Conservation (phyloP, 164 flowering plant genomes). For the Magnolia officinalis region DNA sequence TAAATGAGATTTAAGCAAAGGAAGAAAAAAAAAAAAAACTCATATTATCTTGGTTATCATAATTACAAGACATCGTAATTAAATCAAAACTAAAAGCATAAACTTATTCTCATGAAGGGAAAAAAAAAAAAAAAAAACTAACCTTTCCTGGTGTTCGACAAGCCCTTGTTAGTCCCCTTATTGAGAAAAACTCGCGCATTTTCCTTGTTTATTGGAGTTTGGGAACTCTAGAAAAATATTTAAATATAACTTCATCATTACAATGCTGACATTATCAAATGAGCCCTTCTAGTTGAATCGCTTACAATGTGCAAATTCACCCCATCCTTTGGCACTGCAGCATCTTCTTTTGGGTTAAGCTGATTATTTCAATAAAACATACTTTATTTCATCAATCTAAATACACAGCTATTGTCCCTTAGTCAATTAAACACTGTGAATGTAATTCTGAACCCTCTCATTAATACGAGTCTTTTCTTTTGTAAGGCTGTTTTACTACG, state of each 20-base stretch:
- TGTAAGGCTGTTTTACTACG: neutral
- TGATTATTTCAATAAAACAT: neutral
- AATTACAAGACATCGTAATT: neutral
- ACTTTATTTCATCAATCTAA: neutral
- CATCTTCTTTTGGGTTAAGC: conserved; percentile 3
- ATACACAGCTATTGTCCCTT: neutral
- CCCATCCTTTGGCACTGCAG: neutral
- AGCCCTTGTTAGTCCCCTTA: neutral
- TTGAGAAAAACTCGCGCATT: neutral
- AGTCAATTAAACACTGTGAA: neutral
- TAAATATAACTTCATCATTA: neutral
- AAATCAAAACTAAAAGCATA: neutral
- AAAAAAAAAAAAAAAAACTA: neutral
- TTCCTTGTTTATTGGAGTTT: neutral
- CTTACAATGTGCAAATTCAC: neutral
- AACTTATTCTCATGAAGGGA: neutral
- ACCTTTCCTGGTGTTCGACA: neutral
- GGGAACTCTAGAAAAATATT: conserved; percentile 3
- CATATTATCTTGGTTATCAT: neutral
- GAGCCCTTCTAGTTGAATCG: neutral
- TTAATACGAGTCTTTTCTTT: neutral
- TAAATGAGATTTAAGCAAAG: too few relatives aligned
- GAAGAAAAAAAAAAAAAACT: neutral
- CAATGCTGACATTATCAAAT: neutral
- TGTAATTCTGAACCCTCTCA: neutral